phyloP scores from a whole-genome alignment of 768 basidiomycete species.

The Coprinopsis marcescibilis region DNA sequence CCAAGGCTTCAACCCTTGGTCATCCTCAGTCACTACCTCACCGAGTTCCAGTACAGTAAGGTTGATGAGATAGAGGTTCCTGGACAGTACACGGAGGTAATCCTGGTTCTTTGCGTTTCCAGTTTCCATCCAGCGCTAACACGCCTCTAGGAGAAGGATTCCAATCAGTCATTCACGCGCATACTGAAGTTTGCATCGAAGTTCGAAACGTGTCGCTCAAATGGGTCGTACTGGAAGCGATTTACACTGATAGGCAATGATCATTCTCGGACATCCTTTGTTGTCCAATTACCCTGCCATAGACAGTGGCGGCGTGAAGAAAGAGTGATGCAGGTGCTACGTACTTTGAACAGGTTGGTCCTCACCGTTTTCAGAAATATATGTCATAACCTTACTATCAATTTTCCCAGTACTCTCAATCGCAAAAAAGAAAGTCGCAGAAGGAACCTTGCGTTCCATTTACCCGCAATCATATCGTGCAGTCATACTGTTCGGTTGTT shows the following conservation, averaged over 20 bases:
- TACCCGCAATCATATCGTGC: constrained; percentile 82
- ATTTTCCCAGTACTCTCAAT: constrained; percentile 55
- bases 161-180: constrained; percentile 82
- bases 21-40: constrained; percentile 83
- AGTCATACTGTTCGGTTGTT: constrained; percentile 80
- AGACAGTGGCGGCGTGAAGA: constrained; percentile 90
- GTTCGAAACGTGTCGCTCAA: constrained; percentile 84
- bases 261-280: constrained; percentile 83
- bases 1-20: constrained; percentile 84
- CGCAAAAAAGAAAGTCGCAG: constrained; percentile 92
- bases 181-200: constrained; percentile 88
- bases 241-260: constrained; percentile 89
- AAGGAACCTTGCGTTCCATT: constrained; percentile 85
- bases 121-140: background rate
- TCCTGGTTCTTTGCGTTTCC: background rate
- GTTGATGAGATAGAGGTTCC: constrained; percentile 98
- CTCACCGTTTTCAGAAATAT: background rate
- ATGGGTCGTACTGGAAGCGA: constrained; percentile 83
- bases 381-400: background rate
- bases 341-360: constrained; percentile 87
- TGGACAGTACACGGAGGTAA: constrained; percentile 99
- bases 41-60: constrained; percentile 96
- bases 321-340: constrained; percentile 82
- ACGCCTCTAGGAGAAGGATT: constrained; percentile 79
- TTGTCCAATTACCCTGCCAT: constrained; percentile 82